Conservation (phyloP, 75 land plant genomes). For the Pinus tabuliformis region DNA sequence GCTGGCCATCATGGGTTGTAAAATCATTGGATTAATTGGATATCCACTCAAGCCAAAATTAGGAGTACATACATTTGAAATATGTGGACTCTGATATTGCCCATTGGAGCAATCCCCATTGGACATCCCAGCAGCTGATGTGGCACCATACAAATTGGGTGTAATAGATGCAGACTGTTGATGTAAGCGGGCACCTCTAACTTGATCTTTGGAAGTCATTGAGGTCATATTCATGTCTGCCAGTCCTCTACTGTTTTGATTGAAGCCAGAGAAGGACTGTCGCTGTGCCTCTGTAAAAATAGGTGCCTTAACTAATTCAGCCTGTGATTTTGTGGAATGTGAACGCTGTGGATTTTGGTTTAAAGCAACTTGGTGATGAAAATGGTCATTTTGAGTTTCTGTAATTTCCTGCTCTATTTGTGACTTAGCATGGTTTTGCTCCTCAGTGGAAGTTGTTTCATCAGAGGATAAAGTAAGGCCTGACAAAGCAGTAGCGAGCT, state of each 20-base stretch:
- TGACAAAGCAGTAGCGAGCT: slow-evolving; percentile 37
- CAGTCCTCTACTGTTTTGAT: slow-evolving; percentile 2
- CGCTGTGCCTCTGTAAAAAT: not conserved
- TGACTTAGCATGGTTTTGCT: slow-evolving; percentile 11
- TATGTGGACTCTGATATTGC: slow-evolving; percentile 50
- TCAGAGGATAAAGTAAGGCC: slow-evolving; percentile 34
- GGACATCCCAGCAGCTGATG: slow-evolving; percentile 29
- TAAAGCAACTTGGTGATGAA: slow-evolving; percentile 22
- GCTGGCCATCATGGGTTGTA: slow-evolving; percentile 54
- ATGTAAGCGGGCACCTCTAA: not conserved
- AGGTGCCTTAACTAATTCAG: not conserved
- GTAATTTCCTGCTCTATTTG: slow-evolving; percentile 15
- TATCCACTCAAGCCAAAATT: slow-evolving; percentile 63
- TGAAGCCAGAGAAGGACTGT: not conserved
- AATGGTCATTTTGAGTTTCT: slow-evolving; percentile 16
- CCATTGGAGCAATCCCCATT: slow-evolving; percentile 30
- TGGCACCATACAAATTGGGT: slow-evolving; percentile 23
- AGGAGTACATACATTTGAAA: slow-evolving; percentile 36
- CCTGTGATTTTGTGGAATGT: not conserved
- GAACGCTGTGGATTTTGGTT: slow-evolving; percentile 4
- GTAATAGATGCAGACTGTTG: not conserved
- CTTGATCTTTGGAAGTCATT: slow-evolving; percentile 17
- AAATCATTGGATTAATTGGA: slow-evolving; percentile 39
- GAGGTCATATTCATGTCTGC: slow-evolving; percentile 2
- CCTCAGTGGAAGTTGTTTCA: slow-evolving; percentile 11